Evolutionary conservation across 78 protist genomes (phyloP), one percentile per base, ranked within the genome.

Genomic region (Thecamonas trahens): DNA sequence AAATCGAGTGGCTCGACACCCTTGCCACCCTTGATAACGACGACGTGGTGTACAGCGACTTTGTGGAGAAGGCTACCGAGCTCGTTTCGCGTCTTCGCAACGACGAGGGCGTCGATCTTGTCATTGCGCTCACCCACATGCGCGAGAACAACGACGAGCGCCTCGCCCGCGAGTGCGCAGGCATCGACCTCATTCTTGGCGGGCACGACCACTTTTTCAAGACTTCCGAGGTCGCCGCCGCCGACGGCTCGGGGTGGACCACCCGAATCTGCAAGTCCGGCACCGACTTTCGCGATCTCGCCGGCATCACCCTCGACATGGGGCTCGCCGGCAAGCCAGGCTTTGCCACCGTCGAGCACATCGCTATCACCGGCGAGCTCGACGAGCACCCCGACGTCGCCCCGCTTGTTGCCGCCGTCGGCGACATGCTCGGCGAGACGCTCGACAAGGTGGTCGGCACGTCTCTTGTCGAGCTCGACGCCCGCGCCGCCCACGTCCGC

Each of bases 81-180:
- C 3, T 17, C 57, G 31, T 15, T 20, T 7, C 14, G 9, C 9
- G 13, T 22, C 24, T 52, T 8, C 13, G 17, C 28, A 35, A n/a
- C 28, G 38, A 54, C 3, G 35, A 29, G 61, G 18, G 61, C 24
- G 61, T 28, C 29, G 67, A 72, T 15, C 3, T 66, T 31, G 68
- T 79, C 38, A 34, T 84, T 5, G 89, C 81, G 7, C 71, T 84
- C n/a, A 80, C 89, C 37, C 89, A 84, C 63, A 72, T 38, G 74
- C 80, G 83, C 35, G 1, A 15, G 32, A 59, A 66, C 34, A 79
- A 67, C 45, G 89, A 84, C 62, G 22, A 8, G 59, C 22, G 1
- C 15, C 53, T 84, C 13, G 59, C 74, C 2, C 28, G 17, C 6
- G 17, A 18, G 1, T 35, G 35, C 26, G 70, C 79, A 8, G 79